phyloP scores from a whole-genome alignment of 805 yeast genomes.

The Saccharomycopsis sp. region DNA sequence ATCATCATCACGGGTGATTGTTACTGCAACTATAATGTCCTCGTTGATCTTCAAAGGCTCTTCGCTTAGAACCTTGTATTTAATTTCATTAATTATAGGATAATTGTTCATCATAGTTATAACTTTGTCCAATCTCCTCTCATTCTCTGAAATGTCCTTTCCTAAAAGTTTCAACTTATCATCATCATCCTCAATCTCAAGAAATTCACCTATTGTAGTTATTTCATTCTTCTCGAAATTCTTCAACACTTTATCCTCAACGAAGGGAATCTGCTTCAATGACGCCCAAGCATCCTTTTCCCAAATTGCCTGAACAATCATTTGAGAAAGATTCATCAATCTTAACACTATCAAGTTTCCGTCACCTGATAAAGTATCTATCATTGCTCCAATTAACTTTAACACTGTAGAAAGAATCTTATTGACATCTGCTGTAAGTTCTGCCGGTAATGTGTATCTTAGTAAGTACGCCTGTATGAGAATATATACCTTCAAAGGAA shows the following conservation, averaged over 20 bases:
- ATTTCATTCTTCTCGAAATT: slow-evolving; percentile 52
- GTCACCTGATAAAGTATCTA: slow-evolving; percentile 73
- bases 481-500: slow-evolving; percentile 43
- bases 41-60: slow-evolving; percentile 38
- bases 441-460: slow-evolving; percentile 55
- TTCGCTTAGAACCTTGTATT: slow-evolving; percentile 42
- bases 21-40: slow-evolving; percentile 37
- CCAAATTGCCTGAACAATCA: slow-evolving; percentile 85
- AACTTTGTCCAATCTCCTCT: slow-evolving; percentile 49
- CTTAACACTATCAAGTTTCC: slow-evolving; percentile 72
- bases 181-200: slow-evolving; percentile 63
- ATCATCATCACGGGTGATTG: slow-evolving; percentile 68
- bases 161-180: slow-evolving; percentile 56
- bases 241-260: slow-evolving; percentile 42
- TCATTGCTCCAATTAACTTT: slow-evolving; percentile 53
- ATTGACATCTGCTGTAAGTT: slow-evolving; percentile 51
- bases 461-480: slow-evolving; percentile 78
- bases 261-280: slow-evolving; percentile 73
- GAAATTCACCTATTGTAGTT: slow-evolving; percentile 70
- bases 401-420: slow-evolving; percentile 43
- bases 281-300: slow-evolving; percentile 57
- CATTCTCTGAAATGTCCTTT: slow-evolving; percentile 31
- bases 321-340: slow-evolving; percentile 84
- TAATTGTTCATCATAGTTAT: slow-evolving; percentile 86
- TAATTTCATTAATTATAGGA: slow-evolving; percentile 69